phyloP scores from a whole-genome alignment of 805 yeast species.

The Alloascoidea hylecoeti region DNA sequence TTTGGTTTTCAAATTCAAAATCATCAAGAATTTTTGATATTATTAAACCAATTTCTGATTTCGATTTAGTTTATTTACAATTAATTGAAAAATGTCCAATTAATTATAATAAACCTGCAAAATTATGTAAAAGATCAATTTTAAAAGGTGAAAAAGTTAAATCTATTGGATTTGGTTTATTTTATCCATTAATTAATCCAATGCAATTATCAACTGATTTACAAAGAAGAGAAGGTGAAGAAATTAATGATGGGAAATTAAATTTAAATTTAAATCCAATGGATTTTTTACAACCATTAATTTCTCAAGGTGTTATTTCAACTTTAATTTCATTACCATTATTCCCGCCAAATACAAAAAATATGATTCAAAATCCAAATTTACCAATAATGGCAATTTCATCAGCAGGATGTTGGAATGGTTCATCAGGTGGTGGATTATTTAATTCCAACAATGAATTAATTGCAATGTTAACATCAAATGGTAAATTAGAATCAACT shows the following conservation, averaged over 20 bases:
- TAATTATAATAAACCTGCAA: background rate
- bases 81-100: background rate
- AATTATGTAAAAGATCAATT: background rate
- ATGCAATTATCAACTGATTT: background rate
- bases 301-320: background rate
- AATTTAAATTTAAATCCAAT: no score
- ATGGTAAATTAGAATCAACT: conserved; percentile 15
- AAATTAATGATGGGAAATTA: no score
- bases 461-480: conserved; percentile 22
- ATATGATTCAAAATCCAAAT: background rate
- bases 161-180: conserved; percentile 19
- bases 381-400: conserved; percentile 12
- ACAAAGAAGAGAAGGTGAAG: no score
- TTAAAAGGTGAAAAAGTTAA: conserved; percentile 10
- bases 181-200: conserved; percentile 12
- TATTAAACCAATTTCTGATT: background rate
- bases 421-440: conserved; percentile 22
- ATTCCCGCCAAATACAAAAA: background rate
- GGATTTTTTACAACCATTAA: background rate
- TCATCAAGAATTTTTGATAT: background rate
- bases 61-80: background rate
- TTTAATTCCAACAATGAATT: conserved; percentile 10
- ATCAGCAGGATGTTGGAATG: conserved; percentile 22
- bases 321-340: background rate
- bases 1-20: background rate